phyloP scores from a whole-genome alignment of 2,329 filamentous ascomycete species.

The Polychaeton citri region DNA sequence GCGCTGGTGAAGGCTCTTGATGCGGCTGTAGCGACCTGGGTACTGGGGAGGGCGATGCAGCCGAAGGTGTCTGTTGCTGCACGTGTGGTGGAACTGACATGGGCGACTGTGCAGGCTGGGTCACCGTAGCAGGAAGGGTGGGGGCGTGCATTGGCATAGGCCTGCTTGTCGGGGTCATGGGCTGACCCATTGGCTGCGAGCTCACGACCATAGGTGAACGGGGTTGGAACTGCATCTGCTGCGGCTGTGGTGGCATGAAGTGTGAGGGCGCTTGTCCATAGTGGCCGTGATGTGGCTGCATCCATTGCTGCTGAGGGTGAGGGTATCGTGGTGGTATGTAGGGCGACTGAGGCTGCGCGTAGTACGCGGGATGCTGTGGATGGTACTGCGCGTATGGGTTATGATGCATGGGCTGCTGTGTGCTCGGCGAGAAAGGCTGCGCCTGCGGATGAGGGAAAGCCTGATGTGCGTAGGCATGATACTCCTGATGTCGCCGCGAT shows the following conservation, averaged over 20 bases:
- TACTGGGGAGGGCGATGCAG: not conserved
- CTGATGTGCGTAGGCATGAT: constrained; percentile 23
- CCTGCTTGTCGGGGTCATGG: constrained; percentile 32
- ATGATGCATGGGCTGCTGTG: constrained; percentile 23
- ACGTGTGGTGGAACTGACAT: constrained; percentile 5
- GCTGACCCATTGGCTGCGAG: constrained; percentile 32
- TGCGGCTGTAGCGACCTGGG: not conserved
- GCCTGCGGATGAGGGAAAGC: constrained; percentile 18
- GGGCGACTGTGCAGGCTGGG: constrained; percentile 6
- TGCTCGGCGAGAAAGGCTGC: constrained; percentile 1
- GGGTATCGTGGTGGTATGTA: constrained; percentile 26
- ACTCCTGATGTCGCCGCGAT: constrained; percentile 26
- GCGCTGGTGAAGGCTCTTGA: not conserved
- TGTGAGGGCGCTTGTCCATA: constrained; percentile 23
- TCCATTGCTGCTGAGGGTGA: constrained; percentile 25
- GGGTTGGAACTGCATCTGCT: constrained; percentile 21
- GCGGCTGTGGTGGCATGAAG: constrained; percentile 22
- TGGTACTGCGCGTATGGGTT: constrained; percentile 23
- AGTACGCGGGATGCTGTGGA: constrained; percentile 1
- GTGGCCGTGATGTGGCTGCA: constrained; percentile 16
- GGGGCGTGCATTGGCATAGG: constrained; percentile 21
- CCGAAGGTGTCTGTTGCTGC: not conserved
- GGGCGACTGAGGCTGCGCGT: not conserved
- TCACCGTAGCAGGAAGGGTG: constrained; percentile 15
- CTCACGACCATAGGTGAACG: constrained; percentile 33